Conservation (phyloP, 2,329 filamentous ascomycete genomes). For the Ceratocystis colombiana region DNA sequence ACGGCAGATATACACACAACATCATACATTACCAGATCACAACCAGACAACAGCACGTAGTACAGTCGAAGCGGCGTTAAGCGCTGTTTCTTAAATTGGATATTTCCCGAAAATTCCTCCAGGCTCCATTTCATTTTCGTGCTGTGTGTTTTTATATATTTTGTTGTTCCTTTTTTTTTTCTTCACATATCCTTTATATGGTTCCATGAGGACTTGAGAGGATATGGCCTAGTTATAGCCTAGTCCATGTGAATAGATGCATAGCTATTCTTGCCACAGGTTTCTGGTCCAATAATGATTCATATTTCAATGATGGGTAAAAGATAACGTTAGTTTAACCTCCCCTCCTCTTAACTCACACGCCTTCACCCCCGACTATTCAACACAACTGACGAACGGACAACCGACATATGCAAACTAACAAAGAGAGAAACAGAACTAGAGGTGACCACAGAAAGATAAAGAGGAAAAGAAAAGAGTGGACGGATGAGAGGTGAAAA, state of each 20-base stretch:
- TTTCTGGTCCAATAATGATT: conserved; percentile 1
- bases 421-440: neutral
- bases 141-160: neutral
- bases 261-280: no score
- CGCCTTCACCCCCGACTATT: neutral
- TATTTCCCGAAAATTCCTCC: neutral
- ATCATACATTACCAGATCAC: conserved; percentile 8
- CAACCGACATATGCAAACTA: neutral
- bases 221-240: no score
- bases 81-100: conserved; percentile 8
- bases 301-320: conserved; percentile 3
- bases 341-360: neutral
- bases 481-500: conserved; percentile 19
- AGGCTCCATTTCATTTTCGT: neutral
- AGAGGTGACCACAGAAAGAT: conserved; percentile 4
- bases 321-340: neutral
- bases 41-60: conserved; percentile 7
- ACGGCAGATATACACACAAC: neutral
- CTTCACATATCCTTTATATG: neutral
- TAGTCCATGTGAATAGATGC: no score
- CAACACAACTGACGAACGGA: neutral
- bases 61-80: conserved; percentile 8
- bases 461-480: neutral
- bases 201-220: neutral
- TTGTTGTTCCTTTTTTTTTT: neutral